Evolutionary conservation across 495 filamentous ascomycete species (phyloP).

Genomic region (Stereocaulon alpinum): DNA sequence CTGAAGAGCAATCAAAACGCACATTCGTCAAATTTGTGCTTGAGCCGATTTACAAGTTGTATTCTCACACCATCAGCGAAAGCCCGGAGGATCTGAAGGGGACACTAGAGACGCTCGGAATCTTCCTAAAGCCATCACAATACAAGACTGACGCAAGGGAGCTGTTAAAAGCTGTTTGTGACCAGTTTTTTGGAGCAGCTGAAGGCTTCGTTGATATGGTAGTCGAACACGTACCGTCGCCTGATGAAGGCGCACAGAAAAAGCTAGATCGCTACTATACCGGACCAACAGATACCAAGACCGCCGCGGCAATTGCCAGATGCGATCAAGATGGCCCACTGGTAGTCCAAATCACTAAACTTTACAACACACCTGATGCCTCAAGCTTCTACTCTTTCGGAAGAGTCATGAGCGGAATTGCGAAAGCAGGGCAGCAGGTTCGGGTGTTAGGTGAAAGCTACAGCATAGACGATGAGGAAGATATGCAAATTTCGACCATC

Average conservation of each 20-base stretch:
- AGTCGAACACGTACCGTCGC: conserved; percentile 80
- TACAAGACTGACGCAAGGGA: conserved; percentile 83
- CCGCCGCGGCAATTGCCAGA: conserved; percentile 64
- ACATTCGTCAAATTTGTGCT: conserved; percentile 91
- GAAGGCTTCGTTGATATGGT: conserved; percentile 95
- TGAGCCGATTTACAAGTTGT: conserved; percentile 96
- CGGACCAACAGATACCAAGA: conserved; percentile 80
- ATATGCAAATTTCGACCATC: conserved; percentile 88
- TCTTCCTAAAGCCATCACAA: conserved; percentile 80
- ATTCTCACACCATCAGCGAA: conserved; percentile 89
- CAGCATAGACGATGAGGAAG: conserved; percentile 94
- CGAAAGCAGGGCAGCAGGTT: conserved; percentile 67
- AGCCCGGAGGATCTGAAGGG: conserved; percentile 76
- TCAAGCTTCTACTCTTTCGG: conserved; percentile 81
- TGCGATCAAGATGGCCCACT: conserved; percentile 88
- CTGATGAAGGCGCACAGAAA: conserved; percentile 63
- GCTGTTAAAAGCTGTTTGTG: conserved; percentile 79
- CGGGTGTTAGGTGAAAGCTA: conserved; percentile 93
- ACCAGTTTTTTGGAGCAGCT: conserved; percentile 86
- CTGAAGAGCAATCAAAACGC: conserved; percentile 71
- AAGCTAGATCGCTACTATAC: conserved; percentile 84
- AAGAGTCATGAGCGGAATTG: conserved; percentile 87
- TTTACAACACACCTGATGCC: conserved; percentile 82
- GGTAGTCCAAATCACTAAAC: conserved; percentile 81
- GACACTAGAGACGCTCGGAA: conserved; percentile 70